Evolutionary conservation across 164 flowering plant species (phyloP), one percentile per base, ranked within the genome.

Genomic region (Vitis rotundifolia): DNA sequence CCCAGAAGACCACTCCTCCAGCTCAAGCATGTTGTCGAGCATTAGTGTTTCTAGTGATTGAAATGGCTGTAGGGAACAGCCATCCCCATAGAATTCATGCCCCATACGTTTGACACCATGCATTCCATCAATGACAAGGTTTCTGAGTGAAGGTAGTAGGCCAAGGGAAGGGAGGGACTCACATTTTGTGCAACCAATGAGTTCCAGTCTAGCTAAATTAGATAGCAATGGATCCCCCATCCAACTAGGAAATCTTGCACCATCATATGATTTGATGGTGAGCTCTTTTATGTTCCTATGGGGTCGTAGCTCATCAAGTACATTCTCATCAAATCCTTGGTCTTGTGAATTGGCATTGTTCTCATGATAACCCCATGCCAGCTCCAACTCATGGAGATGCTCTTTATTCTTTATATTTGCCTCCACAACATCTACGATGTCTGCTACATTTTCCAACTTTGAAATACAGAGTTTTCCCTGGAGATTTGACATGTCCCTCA

Each of bases 191-290:
- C 26, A 22, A 22, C 26, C 60, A 49, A 37, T 9, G 13, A 72
- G 19, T 9, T 15, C 8, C 49, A 72, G 54, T 53, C 64, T 49
- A 37, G n/a, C 49, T 60, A 54, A 60, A 59, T 60, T 11, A 59
- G 70, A 67, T 52, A 72, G 6, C 52, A 61, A 63, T 44, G 53
- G 51, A 49, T 71, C 57, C 2, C 68, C 74, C 0, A 71, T 16
- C 74, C 74, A 71, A 58, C 11, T 18, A 11, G 69, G 69, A 37
- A 72, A 51, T 4, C 26, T 66, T 53, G 16, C 11, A 16, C 65
- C 70, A 5, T 9, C 15, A 53, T 57, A 72, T 1, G 3, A 6
- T 0, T 1, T 1, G 9, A 72, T 60, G 9, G 9, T 6, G 5
- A 72, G 66, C 16, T 37, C 9, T 66, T 49, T 52, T 16, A 66